Evolutionary conservation across 352 stramenopile genomes (phyloP).

Genomic region (Lagenidium giganteum): DNA sequence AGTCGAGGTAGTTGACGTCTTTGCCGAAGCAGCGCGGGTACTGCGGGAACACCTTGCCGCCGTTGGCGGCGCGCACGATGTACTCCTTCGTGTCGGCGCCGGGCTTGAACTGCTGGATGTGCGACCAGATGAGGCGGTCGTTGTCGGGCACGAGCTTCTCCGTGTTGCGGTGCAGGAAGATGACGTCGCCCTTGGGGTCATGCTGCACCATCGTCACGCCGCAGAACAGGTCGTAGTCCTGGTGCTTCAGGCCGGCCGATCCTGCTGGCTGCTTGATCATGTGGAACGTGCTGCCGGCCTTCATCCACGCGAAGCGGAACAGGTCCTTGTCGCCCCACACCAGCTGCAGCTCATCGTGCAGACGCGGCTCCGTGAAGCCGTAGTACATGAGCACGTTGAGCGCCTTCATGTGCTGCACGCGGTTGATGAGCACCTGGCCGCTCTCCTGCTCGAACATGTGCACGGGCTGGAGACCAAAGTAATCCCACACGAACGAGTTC

Average conservation of each 20-base stretch:
- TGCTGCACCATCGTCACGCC: slow-evolving; percentile 19
- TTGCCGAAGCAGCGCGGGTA: no score
- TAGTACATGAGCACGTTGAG: slow-evolving; percentile 16
- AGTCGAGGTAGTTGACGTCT: no score
- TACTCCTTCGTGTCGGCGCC: slow-evolving; percentile 24
- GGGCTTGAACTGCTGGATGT: slow-evolving; percentile 8
- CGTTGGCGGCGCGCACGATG: slow-evolving; percentile 50
- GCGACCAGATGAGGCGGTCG: background rate
- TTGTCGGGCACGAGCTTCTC: background rate
- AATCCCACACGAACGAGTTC: slow-evolving; percentile 10
- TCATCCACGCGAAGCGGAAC: slow-evolving; percentile 13
- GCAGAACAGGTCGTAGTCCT: slow-evolving; percentile 9
- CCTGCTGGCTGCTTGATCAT: slow-evolving; percentile 6
- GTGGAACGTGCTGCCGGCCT: slow-evolving; percentile 5
- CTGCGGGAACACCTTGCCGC: slow-evolving; percentile 25
- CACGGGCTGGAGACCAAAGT: slow-evolving; percentile 10
- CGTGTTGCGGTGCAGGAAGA: slow-evolving; percentile 18
- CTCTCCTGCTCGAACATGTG: slow-evolving; percentile 22
- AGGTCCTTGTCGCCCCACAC: slow-evolving; percentile 19
- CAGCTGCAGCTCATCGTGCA: slow-evolving; percentile 8
- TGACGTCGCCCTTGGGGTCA: slow-evolving; percentile 7
- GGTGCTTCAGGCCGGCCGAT: slow-evolving; percentile 1
- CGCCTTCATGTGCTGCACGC: slow-evolving; percentile 6
- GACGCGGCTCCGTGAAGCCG: slow-evolving; percentile 9
- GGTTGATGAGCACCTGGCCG: slow-evolving; percentile 16